Evolutionary conservation across 2,329 filamentous ascomycete genomes (phyloP).

Genomic region (Penicillium brasilianum): DNA sequence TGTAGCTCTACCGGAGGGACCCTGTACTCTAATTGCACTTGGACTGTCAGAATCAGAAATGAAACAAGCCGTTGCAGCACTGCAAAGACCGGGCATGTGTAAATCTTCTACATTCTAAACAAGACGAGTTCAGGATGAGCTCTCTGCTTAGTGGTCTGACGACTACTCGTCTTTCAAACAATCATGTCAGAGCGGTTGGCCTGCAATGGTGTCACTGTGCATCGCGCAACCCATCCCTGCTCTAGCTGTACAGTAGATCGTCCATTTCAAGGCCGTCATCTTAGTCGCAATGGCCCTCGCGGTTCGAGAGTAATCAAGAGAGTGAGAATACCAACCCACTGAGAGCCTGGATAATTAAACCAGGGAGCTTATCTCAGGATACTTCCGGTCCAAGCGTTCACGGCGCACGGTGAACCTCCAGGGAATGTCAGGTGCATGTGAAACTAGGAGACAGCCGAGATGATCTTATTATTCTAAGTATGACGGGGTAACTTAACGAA

Average conservation of each 20-base stretch:
- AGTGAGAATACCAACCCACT: background rate
- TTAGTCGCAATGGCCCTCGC: background rate
- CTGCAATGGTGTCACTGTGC: conserved; percentile 1
- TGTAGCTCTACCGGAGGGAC: background rate
- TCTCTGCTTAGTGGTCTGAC: background rate
- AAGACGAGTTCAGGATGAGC: background rate
- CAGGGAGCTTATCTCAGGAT: background rate
- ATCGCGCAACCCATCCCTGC: background rate
- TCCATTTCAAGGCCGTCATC: background rate
- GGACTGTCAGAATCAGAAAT: background rate
- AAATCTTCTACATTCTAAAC: background rate
- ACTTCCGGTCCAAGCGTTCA: background rate
- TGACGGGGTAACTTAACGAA: too few species aligned
- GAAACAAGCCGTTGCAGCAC: background rate
- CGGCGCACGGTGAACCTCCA: background rate
- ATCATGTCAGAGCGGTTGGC: background rate
- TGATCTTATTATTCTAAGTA: background rate
- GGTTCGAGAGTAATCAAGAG: background rate
- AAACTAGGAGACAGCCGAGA: background rate
- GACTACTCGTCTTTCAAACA: too few species aligned
- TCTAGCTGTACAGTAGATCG: background rate
- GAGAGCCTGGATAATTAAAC: background rate
- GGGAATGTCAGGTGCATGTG: background rate
- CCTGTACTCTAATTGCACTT: background rate
- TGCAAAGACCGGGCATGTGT: background rate